These are phyloP conservation scores for Cynanchum wilfordii DNA, from an alignment of 257 asterid genomes.

Conservation along the genomic window DNA sequence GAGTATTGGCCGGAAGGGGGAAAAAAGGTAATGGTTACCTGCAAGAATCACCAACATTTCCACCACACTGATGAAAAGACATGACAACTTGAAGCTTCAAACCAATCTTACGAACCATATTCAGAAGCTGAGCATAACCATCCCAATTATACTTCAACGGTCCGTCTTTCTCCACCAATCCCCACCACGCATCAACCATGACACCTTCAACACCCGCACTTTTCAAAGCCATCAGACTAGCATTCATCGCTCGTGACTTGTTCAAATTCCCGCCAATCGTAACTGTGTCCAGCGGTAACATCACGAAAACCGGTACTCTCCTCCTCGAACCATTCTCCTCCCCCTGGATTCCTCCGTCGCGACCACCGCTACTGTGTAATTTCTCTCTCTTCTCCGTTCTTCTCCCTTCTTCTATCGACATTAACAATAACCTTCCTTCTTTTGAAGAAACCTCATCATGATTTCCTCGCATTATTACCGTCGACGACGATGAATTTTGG, in stretches of 20 bases:
- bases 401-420: constrained; percentile 20
- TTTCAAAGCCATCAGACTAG: constrained; percentile 87
- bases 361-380: constrained; percentile 41
- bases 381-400: constrained; percentile 39
- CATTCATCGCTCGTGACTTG: constrained; percentile 70
- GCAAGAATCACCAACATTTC: constrained; percentile 93
- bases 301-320: constrained; percentile 69
- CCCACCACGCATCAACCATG: constrained; percentile 98
- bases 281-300: constrained; percentile 88
- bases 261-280: constrained; percentile 53
- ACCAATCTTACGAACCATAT: constrained; percentile 62
- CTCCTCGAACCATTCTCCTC: constrained; percentile 26
- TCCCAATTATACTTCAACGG: constrained; percentile 85
- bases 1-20: no score
- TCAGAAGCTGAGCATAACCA: constrained; percentile 76
- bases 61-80: constrained; percentile 97
- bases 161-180: constrained; percentile 85
- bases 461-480: constrained; percentile 16
- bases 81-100: constrained; percentile 85
- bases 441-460: constrained; percentile 17
- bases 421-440: neutral
- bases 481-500: constrained; percentile 5
- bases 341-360: constrained; percentile 3
- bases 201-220: constrained; percentile 87
- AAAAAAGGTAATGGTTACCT: constrained; percentile 25